Conservation (phyloP, 345 rosid genomes). For the Aquilaria sinensis region DNA sequence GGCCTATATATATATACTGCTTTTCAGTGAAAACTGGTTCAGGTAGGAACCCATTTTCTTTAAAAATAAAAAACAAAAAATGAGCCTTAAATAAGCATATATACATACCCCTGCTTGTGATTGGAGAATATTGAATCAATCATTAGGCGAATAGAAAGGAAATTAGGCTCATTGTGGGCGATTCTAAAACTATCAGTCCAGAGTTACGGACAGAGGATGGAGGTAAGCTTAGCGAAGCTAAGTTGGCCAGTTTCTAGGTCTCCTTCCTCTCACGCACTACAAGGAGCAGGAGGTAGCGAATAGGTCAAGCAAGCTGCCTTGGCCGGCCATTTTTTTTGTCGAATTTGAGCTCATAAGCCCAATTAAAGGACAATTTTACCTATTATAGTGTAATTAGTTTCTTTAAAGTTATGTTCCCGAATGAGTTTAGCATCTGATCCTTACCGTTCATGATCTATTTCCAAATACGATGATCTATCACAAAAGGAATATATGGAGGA, state of each 20-base stretch:
- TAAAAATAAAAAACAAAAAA: too few relatives aligned
- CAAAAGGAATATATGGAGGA: constrained; percentile 5
- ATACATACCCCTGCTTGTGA: too few relatives aligned
- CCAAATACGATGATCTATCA: not conserved
- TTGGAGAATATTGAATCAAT: too few relatives aligned
- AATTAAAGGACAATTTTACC: constrained; percentile 26
- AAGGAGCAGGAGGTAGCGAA: constrained; percentile 18
- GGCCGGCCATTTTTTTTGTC: constrained; percentile 69
- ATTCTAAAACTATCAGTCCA: not conserved
- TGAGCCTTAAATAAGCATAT: too few relatives aligned
- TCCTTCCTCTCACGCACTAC: constrained; percentile 5
- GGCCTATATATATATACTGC: constrained; percentile 4
- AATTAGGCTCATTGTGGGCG: too few relatives aligned
- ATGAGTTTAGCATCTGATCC: constrained; percentile 32
- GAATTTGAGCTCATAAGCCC: constrained; percentile 20
- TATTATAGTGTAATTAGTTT: constrained; percentile 4
- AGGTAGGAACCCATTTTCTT: too few relatives aligned
- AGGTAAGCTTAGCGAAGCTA: constrained; percentile 16
- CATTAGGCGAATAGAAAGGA: too few relatives aligned
- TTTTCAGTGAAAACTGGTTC: too few relatives aligned
- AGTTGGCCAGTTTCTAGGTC: constrained; percentile 24
- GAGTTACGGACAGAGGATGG: not conserved
- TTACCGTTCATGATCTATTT: constrained; percentile 21
- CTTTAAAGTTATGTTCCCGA: not conserved
- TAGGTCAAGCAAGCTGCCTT: constrained; percentile 51